Evolutionary conservation across 2,329 filamentous ascomycete genomes (phyloP).

Genomic region (Trichoderma afroharzianum): DNA sequence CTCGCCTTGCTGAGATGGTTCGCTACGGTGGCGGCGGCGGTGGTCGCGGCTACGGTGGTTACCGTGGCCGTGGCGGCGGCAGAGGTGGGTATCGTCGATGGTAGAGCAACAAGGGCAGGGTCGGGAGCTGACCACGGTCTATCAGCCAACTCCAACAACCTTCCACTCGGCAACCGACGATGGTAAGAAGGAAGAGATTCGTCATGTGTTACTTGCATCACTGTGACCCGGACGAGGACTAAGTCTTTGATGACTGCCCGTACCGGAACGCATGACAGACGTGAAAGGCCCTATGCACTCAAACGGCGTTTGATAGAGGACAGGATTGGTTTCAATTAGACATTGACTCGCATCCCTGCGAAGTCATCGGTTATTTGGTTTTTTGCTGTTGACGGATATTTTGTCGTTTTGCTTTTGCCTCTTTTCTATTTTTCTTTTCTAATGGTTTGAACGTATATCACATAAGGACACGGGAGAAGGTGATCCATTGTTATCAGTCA

Average conservation of each 20-base stretch:
- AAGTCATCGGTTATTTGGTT: constrained; percentile 18
- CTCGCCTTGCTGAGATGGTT: constrained; percentile 91
- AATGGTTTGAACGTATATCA: constrained; percentile 16
- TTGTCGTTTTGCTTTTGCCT: constrained; percentile 8
- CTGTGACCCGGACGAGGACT: constrained; percentile 1
- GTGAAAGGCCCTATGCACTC: constrained; percentile 23
- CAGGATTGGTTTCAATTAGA: constrained; percentile 25
- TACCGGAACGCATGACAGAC: background rate
- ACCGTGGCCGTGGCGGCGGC: constrained; percentile 57
- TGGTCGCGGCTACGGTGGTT: constrained; percentile 68
- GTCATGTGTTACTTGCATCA: background rate
- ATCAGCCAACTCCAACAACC: constrained; percentile 48
- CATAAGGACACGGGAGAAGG: constrained; percentile 5
- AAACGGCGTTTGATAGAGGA: constrained; percentile 33
- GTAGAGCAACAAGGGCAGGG: constrained; percentile 30
- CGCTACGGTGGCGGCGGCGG: constrained; percentile 84
- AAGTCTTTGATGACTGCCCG: background rate
- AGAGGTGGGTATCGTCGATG: constrained; percentile 45
- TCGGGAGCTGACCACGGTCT: constrained; percentile 34
- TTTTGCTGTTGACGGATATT: constrained; percentile 17
- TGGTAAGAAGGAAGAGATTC: constrained; percentile 40
- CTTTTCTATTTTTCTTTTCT: constrained; percentile 18
- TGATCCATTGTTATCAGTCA: constrained; percentile 14
- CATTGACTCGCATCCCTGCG: constrained; percentile 16
- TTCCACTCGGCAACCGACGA: constrained; percentile 48